A percentile compares a stretch with the other conserved stretches of the same genome.
These are phyloP conservation scores for Yamadazyma kanchanaburiensis DNA, from an alignment of 1,139 yeast species.

Conservation along the genomic window DNA sequence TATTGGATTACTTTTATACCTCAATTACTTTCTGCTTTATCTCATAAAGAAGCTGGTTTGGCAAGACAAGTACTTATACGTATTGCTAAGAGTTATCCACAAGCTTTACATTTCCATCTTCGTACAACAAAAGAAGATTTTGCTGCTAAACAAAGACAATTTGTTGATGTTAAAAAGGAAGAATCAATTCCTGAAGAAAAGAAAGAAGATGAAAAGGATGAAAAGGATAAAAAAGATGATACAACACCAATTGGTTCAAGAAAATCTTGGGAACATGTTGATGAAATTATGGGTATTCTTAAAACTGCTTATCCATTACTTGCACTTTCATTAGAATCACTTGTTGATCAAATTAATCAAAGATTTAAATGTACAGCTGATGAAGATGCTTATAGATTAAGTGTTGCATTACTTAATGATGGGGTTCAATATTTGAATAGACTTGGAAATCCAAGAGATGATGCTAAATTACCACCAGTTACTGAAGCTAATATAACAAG, in stretches of 20 bases:
- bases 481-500: conserved; percentile 88
- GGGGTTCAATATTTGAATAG: conserved; percentile 88
- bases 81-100: conserved; percentile 96
- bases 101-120: conserved; percentile 92
- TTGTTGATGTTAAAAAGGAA: conserved; percentile 55
- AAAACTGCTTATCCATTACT: conserved; percentile 95
- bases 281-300: conserved; percentile 89
- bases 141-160: conserved; percentile 82
- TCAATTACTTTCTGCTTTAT: conserved; percentile 82
- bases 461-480: conserved; percentile 83
- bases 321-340: conserved; percentile 88
- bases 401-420: conserved; percentile 88
- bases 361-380: conserved; percentile 93
- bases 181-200: conserved; percentile 5
- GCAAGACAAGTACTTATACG: conserved; percentile 85
- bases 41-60: conserved; percentile 86
- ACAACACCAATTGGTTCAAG: conserved; percentile 22
- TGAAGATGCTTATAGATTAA: conserved; percentile 92
- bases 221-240: conserved; percentile 3
- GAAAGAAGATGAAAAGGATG: conserved; percentile 7
- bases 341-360: conserved; percentile 93
- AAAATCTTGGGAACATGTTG: conserved; percentile 94
- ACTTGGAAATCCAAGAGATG: conserved; percentile 80
- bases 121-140: conserved; percentile 94
- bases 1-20: conserved; percentile 98